A percentile compares a stretch with the other conserved stretches of the same genome.
phyloP scores from a whole-genome alignment of 768 basidiomycete species.

The Lactarius tabidus region DNA sequence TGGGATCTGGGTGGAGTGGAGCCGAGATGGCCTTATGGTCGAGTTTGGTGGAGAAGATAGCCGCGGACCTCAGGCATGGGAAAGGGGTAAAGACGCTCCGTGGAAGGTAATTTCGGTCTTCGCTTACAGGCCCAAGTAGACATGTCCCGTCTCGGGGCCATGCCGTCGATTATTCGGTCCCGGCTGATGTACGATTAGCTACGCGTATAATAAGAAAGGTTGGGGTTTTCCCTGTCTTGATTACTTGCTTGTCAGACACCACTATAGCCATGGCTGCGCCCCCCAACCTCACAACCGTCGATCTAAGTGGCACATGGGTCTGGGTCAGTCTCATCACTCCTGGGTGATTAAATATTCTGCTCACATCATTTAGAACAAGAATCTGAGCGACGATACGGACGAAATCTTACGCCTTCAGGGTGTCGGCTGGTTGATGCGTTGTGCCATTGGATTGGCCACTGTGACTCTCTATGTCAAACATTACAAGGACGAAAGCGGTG shows the following conservation, averaged over 20 bases:
- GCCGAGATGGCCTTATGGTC: slow-evolving; percentile 73
- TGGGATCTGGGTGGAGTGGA: slow-evolving; percentile 94
- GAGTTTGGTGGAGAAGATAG: slow-evolving; percentile 80
- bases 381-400: slow-evolving; percentile 57
- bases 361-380: slow-evolving; percentile 52
- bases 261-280: slow-evolving; percentile 57
- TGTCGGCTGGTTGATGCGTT: slow-evolving; percentile 67
- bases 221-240: background rate
- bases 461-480: slow-evolving; percentile 60
- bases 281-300: slow-evolving; percentile 50
- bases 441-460: slow-evolving; percentile 50
- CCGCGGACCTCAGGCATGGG: slow-evolving; percentile 82
- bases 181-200: background rate
- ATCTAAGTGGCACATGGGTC: slow-evolving; percentile 57
- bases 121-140: slow-evolving; percentile 27
- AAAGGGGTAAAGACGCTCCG: slow-evolving; percentile 72
- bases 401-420: slow-evolving; percentile 67
- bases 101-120: slow-evolving; percentile 78
- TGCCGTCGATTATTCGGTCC: background rate
- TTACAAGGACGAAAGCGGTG: slow-evolving; percentile 51
- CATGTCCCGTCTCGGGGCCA: background rate
- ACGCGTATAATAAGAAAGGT: background rate
- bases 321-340: slow-evolving; percentile 43
- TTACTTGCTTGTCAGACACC: no score
- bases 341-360: background rate